Evolutionary conservation across 78 protist species (phyloP).

Genomic region (Guillardia theta): DNA sequence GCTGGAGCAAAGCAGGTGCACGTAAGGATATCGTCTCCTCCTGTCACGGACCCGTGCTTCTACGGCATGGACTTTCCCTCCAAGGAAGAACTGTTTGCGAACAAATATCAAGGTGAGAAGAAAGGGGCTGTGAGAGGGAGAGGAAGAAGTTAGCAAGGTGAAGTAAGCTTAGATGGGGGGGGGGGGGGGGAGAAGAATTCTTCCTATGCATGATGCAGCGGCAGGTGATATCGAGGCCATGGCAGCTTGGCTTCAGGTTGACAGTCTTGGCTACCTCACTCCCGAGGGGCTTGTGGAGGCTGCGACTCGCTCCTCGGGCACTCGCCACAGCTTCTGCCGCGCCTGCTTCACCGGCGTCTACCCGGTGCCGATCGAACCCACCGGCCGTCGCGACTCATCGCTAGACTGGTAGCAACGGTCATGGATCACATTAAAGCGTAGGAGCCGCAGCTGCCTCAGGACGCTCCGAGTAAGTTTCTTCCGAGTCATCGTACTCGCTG

Average conservation of each 20-base stretch:
- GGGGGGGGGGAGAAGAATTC: too few species aligned
- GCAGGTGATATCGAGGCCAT: not conserved
- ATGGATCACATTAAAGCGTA: too few species aligned
- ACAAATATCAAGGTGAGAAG: too few species aligned
- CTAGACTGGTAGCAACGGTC: too few species aligned
- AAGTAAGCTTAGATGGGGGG: too few species aligned
- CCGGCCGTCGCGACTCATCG: too few species aligned
- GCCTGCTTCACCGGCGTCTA: constrained; percentile 29
- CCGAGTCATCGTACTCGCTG: too few species aligned
- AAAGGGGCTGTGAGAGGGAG: too few species aligned
- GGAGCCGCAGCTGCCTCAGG: too few species aligned
- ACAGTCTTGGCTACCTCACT: constrained; percentile 8
- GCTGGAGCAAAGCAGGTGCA: constrained; percentile 24
- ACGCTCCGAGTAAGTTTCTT: too few species aligned
- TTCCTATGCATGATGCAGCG: too few species aligned
- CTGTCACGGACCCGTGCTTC: constrained; percentile 19
- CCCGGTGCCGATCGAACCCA: not conserved
- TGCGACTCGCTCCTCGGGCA: not conserved
- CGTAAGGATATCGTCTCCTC: not conserved
- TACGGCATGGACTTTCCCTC: constrained; percentile 34
- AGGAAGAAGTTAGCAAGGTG: too few species aligned
- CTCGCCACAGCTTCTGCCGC: constrained; percentile 22
- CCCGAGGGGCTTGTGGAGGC: constrained; percentile 13
- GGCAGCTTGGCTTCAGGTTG: not conserved
- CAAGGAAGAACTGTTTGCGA: not conserved